phyloP scores from a whole-genome alignment of 352 stramenopile genomes.

The Discostella stelligera region DNA sequence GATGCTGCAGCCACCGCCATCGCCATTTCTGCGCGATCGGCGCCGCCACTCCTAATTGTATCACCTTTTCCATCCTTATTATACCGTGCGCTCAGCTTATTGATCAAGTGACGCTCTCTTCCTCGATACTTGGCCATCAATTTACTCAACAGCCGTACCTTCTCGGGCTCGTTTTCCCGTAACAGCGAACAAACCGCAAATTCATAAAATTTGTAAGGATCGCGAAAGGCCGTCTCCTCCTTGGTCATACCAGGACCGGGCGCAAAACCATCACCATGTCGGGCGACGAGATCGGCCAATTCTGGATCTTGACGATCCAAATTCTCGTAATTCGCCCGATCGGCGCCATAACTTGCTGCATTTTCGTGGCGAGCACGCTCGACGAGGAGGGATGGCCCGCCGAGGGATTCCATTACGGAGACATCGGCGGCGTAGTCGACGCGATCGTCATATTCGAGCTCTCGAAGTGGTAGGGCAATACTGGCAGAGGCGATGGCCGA shows the following conservation, averaged over 20 bases:
- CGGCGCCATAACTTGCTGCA: slow-evolving; percentile 30
- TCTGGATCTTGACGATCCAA: slow-evolving; percentile 50
- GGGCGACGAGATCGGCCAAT: slow-evolving; percentile 57
- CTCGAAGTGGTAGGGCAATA: slow-evolving; percentile 53
- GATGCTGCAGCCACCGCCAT: slow-evolving; percentile 28
- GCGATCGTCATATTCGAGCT: slow-evolving; percentile 75
- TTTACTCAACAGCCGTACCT: slow-evolving; percentile 78
- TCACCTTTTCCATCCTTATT: slow-evolving; percentile 59
- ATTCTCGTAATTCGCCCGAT: slow-evolving; percentile 24
- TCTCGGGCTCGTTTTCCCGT: slow-evolving; percentile 79
- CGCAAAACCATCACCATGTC: slow-evolving; percentile 66
- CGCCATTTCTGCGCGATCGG: slow-evolving; percentile 25
- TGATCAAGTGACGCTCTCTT: slow-evolving; percentile 78
- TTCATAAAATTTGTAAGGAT: slow-evolving; percentile 77
- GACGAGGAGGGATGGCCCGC: slow-evolving; percentile 73
- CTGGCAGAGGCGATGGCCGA: slow-evolving; percentile 25
- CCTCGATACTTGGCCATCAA: slow-evolving; percentile 80
- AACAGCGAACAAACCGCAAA: slow-evolving; percentile 71
- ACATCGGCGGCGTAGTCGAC: slow-evolving; percentile 76
- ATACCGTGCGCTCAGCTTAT: slow-evolving; percentile 78
- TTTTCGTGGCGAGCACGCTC: slow-evolving; percentile 65
- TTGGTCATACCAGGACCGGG: slow-evolving; percentile 62
- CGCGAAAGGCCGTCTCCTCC: slow-evolving; percentile 69
- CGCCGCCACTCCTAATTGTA: slow-evolving; percentile 27
- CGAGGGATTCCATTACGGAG: slow-evolving; percentile 81